A percentile compares a stretch with the other conserved stretches of the same genome.
These are phyloP conservation scores for Blastobotrys indianensis DNA, from an alignment of 1,139 yeast species.

Conservation along the genomic window DNA sequence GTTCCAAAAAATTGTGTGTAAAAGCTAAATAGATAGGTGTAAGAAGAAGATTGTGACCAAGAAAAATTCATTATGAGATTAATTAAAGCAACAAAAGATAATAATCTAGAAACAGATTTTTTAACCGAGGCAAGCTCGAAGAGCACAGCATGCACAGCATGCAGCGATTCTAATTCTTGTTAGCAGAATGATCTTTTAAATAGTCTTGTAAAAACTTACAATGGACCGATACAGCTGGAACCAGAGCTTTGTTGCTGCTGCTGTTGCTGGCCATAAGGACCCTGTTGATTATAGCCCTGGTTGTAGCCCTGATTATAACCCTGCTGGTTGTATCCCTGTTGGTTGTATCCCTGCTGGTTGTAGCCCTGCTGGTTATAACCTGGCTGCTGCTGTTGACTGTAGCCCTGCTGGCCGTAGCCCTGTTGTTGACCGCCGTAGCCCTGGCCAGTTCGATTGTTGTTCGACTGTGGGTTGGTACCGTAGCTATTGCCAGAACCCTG, in stretches of 20 bases:
- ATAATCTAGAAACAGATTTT: not conserved
- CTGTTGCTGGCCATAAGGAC: slow-evolving; percentile 22
- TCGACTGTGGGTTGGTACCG: too few species aligned
- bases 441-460: slow-evolving; percentile 7
- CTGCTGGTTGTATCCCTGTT: slow-evolving; percentile 17
- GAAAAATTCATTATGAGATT: not conserved
- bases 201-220: too few species aligned
- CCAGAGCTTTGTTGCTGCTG: slow-evolving; percentile 19
- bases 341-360: slow-evolving; percentile 17
- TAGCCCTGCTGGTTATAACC: slow-evolving; percentile 17
- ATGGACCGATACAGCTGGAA: too few species aligned
- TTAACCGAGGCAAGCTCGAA: slow-evolving; percentile 22
- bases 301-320: too few species aligned
- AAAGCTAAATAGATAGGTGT: not conserved
- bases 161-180: slow-evolving; percentile 17
- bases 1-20: not conserved
- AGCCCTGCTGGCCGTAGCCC: slow-evolving; percentile 17
- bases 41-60: not conserved
- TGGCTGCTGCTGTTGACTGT: slow-evolving; percentile 16
- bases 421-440: slow-evolving; percentile 17
- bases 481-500: too few species aligned
- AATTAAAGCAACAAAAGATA: not conserved
- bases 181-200: too few species aligned
- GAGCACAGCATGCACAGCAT: slow-evolving; percentile 25
- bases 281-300: slow-evolving; percentile 14